phyloP scores from a whole-genome alignment of 495 filamentous ascomycete species.

The Penicillium antarcticum region DNA sequence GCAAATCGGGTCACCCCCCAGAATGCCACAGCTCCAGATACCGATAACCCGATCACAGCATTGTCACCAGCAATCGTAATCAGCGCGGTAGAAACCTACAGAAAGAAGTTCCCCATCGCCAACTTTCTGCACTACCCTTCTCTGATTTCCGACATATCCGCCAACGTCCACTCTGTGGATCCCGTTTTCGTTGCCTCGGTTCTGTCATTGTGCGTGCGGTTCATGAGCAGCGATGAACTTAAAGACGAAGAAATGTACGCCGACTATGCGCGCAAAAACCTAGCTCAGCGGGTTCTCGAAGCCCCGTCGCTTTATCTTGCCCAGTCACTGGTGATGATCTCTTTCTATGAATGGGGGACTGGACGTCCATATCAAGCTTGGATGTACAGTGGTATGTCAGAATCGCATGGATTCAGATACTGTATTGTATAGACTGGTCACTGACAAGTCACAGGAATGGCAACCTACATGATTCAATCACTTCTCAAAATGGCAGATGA shows the following conservation, averaged over 20 bases:
- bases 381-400: constrained; percentile 42
- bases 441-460: constrained; percentile 32
- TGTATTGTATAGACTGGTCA: not conserved
- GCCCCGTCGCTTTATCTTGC: constrained; percentile 39
- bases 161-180: constrained; percentile 30
- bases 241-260: constrained; percentile 34
- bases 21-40: not conserved
- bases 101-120: constrained; percentile 41
- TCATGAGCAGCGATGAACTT: constrained; percentile 29
- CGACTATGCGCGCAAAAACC: constrained; percentile 34
- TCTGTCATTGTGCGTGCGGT: constrained; percentile 39
- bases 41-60: constrained; percentile 22
- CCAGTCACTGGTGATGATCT: constrained; percentile 42
- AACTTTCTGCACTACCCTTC: constrained; percentile 47
- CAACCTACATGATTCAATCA: constrained; percentile 46
- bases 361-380: constrained; percentile 43
- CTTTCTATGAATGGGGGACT: constrained; percentile 44
- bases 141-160: constrained; percentile 39
- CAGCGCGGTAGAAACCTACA: constrained; percentile 38
- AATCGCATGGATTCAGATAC: not conserved
- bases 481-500: constrained; percentile 43
- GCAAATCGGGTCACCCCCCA: not conserved
- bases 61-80: constrained; percentile 32
- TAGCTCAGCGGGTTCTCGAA: constrained; percentile 39
- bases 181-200: constrained; percentile 41